phyloP scores from a whole-genome alignment of 495 filamentous ascomycete genomes.

The Penicillium robsamsonii region DNA sequence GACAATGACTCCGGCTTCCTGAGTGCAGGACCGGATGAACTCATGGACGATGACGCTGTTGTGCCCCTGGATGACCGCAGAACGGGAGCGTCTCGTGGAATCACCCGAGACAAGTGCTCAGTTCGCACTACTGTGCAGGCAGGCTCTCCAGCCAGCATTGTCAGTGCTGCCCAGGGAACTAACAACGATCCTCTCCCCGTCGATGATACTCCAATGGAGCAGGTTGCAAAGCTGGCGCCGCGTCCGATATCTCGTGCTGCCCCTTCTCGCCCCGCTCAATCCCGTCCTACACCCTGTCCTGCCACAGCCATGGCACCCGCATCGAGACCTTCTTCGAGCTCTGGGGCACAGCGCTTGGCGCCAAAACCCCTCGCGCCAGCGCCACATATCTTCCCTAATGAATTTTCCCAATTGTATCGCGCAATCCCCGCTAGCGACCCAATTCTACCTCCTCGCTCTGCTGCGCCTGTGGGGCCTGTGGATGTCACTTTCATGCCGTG shows the following conservation, averaged over 20 bases:
- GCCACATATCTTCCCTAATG: slow-evolving; percentile 33
- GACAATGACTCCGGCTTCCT: slow-evolving; percentile 76
- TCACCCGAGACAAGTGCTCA: slow-evolving; percentile 42
- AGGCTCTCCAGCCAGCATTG: slow-evolving; percentile 29
- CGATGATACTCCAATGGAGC: slow-evolving; percentile 20
- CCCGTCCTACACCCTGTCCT: not conserved
- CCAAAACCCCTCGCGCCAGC: slow-evolving; percentile 44
- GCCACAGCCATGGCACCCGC: slow-evolving; percentile 3
- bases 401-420: slow-evolving; percentile 35
- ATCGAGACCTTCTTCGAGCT: slow-evolving; percentile 41
- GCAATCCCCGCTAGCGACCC: slow-evolving; percentile 59
- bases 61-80: slow-evolving; percentile 36
- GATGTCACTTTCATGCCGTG: slow-evolving; percentile 9
- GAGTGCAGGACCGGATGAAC: slow-evolving; percentile 68
- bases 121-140: slow-evolving; percentile 38
- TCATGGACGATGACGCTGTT: slow-evolving; percentile 50
- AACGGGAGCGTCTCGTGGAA: slow-evolving; percentile 34
- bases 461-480: slow-evolving; percentile 21
- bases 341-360: slow-evolving; percentile 32
- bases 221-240: slow-evolving; percentile 19
- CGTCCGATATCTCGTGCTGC: slow-evolving; percentile 25
- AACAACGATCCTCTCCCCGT: slow-evolving; percentile 19
- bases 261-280: slow-evolving; percentile 9
- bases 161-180: slow-evolving; percentile 22
- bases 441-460: slow-evolving; percentile 38